Percentiles rank a stretch among this genome's conserved stretches.
Conservation (phyloP, 306 rosid species). For the Comarum palustre region DNA sequence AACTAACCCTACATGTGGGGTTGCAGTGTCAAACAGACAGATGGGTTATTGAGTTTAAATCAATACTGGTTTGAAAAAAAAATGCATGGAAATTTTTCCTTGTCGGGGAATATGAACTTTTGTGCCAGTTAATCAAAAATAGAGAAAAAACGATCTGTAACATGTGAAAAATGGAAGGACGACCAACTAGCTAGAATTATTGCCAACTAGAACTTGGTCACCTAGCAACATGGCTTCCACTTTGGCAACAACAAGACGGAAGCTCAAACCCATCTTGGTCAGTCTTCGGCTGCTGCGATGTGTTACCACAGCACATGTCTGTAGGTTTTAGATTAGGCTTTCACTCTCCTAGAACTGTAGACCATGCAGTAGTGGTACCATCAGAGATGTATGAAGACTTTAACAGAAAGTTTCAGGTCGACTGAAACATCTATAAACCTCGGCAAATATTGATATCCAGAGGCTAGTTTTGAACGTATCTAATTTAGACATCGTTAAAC, state of each 20-base stretch:
- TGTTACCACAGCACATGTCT: background rate
- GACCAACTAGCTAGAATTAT: background rate
- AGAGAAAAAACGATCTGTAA: too few species aligned
- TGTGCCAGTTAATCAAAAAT: background rate
- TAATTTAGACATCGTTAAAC: background rate
- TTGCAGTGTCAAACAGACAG: background rate
- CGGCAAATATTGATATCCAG: background rate
- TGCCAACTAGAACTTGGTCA: background rate
- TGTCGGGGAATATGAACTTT: too few species aligned
- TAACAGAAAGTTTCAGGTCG: background rate
- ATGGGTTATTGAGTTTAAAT: background rate
- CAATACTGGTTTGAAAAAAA: background rate
- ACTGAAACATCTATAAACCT: background rate
- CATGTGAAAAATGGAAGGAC: background rate
- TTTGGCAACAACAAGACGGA: background rate
- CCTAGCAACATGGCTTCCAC: background rate
- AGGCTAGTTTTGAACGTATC: background rate
- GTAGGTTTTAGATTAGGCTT: background rate
- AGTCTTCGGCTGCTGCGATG: slow-evolving; percentile 8
- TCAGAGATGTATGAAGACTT: background rate
- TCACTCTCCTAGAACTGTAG: background rate
- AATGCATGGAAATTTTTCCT: background rate
- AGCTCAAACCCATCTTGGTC: background rate
- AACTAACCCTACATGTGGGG: background rate
- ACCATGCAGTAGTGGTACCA: background rate